A percentile compares a stretch with the other conserved stretches of the same genome.
Conservation (phyloP, 345 rosid genomes). For the Eucalyptus brandiana region DNA sequence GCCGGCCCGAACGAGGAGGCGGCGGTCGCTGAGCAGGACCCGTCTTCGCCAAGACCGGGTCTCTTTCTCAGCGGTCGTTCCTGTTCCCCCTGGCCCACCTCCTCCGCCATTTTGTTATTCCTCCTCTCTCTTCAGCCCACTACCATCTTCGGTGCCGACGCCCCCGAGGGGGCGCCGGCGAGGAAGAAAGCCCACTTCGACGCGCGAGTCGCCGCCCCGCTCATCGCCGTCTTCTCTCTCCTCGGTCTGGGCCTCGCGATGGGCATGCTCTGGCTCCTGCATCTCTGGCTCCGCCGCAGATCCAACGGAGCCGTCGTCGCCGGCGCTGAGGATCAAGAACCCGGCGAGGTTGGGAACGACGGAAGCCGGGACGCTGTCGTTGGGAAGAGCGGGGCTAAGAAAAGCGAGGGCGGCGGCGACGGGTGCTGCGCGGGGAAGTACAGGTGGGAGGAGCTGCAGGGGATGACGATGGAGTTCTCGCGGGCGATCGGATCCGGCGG, state of each 20-base stretch:
- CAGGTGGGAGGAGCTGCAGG: constrained; percentile 19
- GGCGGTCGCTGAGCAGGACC: background rate
- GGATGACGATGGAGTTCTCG: constrained; percentile 37
- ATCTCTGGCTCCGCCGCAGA: background rate
- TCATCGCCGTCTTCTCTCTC: background rate
- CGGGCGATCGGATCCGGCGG: constrained; percentile 65
- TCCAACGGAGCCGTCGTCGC: background rate
- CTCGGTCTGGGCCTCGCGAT: background rate
- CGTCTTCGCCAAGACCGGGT: background rate
- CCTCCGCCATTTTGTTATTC: background rate
- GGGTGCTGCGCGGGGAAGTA: background rate
- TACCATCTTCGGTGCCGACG: background rate
- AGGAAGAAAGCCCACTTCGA: background rate
- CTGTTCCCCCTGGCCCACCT: background rate
- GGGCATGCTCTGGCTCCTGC: background rate
- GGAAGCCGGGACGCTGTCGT: background rate
- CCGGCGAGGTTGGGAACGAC: background rate
- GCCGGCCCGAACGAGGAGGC: background rate
- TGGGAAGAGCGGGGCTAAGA: background rate
- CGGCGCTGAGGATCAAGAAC: background rate
- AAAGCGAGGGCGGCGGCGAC: background rate
- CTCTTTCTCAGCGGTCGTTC: background rate
- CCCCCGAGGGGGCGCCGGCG: background rate
- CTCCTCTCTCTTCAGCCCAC: background rate
- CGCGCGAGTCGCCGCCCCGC: background rate